phyloP scores from a whole-genome alignment of 331 rosid species.

The Cydonia oblonga region DNA sequence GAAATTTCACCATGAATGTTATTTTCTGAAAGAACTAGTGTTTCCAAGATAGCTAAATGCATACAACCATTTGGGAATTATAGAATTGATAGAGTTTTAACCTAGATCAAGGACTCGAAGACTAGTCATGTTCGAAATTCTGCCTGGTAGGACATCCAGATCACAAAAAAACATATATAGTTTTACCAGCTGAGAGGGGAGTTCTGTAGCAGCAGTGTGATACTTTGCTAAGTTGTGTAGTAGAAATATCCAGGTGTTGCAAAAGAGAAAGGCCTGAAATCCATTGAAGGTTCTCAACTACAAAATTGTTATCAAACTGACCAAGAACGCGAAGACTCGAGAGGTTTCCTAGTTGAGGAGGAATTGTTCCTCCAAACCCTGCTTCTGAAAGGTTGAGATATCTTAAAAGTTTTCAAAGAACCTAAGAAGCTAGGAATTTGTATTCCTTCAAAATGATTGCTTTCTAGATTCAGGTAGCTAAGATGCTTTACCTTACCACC shows the following conservation, averaged over 20 bases:
- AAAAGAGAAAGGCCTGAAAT: background rate
- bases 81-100: no score
- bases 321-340: no score
- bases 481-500: background rate
- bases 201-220: background rate
- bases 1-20: background rate
- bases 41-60: background rate
- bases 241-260: background rate
- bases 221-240: background rate
- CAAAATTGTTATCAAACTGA: background rate
- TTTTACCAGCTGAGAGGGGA: no score
- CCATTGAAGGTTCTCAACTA: background rate
- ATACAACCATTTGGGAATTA: background rate
- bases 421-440: background rate
- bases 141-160: background rate
- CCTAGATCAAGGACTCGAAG: background rate
- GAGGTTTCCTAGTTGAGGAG: background rate
- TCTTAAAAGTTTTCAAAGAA: background rate
- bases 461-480: background rate
- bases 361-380: no score
- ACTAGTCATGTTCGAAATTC: background rate
- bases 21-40: background rate
- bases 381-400: background rate
- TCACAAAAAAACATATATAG: background rate
- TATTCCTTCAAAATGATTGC: background rate